These are phyloP conservation scores for Tetrapyrgos nigripes DNA, from an alignment of 1,284 basidiomycete genomes.

Conservation along the genomic window DNA sequence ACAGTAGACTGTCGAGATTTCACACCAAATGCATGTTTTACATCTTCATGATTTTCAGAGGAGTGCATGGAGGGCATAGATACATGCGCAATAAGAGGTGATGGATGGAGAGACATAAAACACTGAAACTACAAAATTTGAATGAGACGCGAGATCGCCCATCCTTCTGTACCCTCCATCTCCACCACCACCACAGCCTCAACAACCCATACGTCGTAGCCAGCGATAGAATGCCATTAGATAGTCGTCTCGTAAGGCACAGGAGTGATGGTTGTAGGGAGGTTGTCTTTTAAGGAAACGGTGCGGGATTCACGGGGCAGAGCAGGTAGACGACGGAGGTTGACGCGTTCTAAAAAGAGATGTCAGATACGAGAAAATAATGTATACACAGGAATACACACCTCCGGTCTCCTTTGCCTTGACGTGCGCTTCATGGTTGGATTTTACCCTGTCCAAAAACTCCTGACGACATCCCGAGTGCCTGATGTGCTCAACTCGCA, in stretches of 20 bases:
- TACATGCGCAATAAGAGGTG: no score
- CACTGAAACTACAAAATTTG: no score
- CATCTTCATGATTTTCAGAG: background rate
- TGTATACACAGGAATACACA: slow-evolving; percentile 49
- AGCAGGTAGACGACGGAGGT: slow-evolving; percentile 87
- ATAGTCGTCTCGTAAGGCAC: slow-evolving; percentile 91
- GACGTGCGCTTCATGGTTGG: slow-evolving; percentile 86
- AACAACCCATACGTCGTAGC: no score
- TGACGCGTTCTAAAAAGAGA: slow-evolving; percentile 69
- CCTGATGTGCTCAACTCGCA: slow-evolving; percentile 96
- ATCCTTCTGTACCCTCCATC: no score
- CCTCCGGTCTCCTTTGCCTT: slow-evolving; percentile 91
- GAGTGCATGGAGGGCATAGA: slow-evolving; percentile 4
- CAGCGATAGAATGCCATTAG: slow-evolving; percentile 42
- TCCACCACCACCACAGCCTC: no score
- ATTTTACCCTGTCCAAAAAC: slow-evolving; percentile 96
- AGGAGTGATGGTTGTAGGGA: slow-evolving; percentile 93
- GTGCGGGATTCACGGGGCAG: slow-evolving; percentile 85
- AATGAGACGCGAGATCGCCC: no score
- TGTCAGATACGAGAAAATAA: slow-evolving; percentile 3
- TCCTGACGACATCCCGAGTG: slow-evolving; percentile 99
- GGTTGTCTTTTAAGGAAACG: slow-evolving; percentile 81
- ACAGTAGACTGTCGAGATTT: no score
- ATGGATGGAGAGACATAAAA: no score
- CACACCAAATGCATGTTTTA: slow-evolving; percentile 1